A percentile compares a stretch with the other conserved stretches of the same genome.
Conservation (phyloP, 768 basidiomycete genomes). For the Russula sp. region DNA sequence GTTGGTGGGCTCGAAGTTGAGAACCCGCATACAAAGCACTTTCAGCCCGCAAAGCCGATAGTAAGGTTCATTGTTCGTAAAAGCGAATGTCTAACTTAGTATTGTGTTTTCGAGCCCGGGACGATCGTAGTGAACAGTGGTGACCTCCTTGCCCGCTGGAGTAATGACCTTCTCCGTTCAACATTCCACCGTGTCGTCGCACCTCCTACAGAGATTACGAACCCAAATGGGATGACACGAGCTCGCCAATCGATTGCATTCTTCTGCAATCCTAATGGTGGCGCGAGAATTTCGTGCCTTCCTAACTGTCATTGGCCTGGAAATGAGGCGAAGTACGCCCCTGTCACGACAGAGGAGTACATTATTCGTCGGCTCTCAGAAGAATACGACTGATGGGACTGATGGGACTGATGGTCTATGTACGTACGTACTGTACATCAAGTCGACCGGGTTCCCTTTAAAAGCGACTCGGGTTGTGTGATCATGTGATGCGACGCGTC, state of each 20-base stretch:
- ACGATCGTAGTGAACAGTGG: slow-evolving; percentile 82
- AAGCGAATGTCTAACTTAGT: background rate
- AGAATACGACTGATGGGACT: slow-evolving; percentile 38
- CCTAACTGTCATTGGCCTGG: slow-evolving; percentile 56
- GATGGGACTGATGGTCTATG: background rate
- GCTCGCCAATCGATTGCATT: slow-evolving; percentile 76
- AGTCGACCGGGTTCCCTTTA: too few relatives aligned
- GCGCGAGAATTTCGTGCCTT: slow-evolving; percentile 60
- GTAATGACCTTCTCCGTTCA: slow-evolving; percentile 71
- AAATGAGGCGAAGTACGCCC: slow-evolving; percentile 52
- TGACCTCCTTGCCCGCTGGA: slow-evolving; percentile 78
- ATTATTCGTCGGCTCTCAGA: slow-evolving; percentile 64
- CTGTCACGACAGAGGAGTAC: slow-evolving; percentile 69
- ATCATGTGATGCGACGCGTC: slow-evolving; percentile 24
- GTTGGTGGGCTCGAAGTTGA: slow-evolving; percentile 81
- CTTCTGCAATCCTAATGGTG: slow-evolving; percentile 80
- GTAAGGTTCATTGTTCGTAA: slow-evolving; percentile 37
- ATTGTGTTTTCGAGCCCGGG: slow-evolving; percentile 46
- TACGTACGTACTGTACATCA: background rate
- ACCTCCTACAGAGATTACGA: slow-evolving; percentile 48
- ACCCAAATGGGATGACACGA: slow-evolving; percentile 52
- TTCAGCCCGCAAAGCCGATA: slow-evolving; percentile 68
- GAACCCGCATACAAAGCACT: slow-evolving; percentile 71
- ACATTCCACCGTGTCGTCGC: slow-evolving; percentile 82
- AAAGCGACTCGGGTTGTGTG: background rate